These are phyloP conservation scores for Chrysoporthe austroafricana DNA, from an alignment of 2,329 filamentous ascomycete genomes.

Conservation along the genomic window DNA sequence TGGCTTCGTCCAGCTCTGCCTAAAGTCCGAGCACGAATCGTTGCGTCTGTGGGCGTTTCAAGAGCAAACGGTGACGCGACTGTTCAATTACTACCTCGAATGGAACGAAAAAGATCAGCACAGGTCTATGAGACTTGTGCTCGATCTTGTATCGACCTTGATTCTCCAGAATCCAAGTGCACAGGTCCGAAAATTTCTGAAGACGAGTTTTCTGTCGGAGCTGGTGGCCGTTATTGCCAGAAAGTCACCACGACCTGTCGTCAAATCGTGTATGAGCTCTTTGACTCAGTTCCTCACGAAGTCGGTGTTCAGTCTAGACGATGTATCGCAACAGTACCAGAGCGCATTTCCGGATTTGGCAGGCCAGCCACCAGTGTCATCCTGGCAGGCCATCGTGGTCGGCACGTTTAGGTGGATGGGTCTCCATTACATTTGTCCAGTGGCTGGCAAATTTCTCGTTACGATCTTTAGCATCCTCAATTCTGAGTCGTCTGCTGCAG, in stretches of 20 bases:
- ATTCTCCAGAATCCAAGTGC: conserved; percentile 53
- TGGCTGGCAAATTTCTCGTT: conserved; percentile 64
- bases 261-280: conserved; percentile 71
- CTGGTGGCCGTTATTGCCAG: conserved; percentile 64
- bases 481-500: conserved; percentile 37
- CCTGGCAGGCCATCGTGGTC: conserved; percentile 39
- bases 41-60: conserved; percentile 58
- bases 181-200: conserved; percentile 43
- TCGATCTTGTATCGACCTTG: conserved; percentile 60
- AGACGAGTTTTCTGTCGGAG: conserved; percentile 51
- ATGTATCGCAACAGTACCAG: conserved; percentile 50
- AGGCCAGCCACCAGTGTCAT: conserved; percentile 31
- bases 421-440: conserved; percentile 60
- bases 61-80: conserved; percentile 47
- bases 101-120: conserved; percentile 70
- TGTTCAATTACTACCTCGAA: conserved; percentile 67
- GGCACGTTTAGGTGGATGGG: conserved; percentile 54
- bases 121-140: conserved; percentile 64
- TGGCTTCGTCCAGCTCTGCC: conserved; percentile 64
- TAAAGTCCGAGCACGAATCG: conserved; percentile 49
- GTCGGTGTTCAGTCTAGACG: conserved; percentile 53
- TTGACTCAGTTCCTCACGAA: conserved; percentile 70
- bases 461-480: conserved; percentile 55
- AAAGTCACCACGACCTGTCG: conserved; percentile 63
- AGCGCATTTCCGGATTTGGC: conserved; percentile 36